Conservation (phyloP, 805 yeast genomes). For the Starmerella etchellsii region DNA sequence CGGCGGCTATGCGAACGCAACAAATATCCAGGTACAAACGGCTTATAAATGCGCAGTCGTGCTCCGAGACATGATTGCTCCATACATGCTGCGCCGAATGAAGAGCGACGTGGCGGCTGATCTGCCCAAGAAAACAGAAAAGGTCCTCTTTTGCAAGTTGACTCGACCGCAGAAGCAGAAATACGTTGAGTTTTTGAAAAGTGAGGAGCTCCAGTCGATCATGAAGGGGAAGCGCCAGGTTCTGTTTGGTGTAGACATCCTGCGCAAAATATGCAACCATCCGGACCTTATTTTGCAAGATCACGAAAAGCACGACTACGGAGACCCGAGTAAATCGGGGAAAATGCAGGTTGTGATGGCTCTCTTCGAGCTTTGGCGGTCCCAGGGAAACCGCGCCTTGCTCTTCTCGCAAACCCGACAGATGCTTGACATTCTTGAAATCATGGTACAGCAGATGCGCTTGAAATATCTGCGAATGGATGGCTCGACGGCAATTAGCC, state of each 20-base stretch:
- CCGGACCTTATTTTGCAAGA: slow-evolving; percentile 64
- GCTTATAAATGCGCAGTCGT: slow-evolving; percentile 94
- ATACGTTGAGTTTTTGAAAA: slow-evolving; percentile 60
- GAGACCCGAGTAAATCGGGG: slow-evolving; percentile 52
- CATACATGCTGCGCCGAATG: slow-evolving; percentile 73
- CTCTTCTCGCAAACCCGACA: slow-evolving; percentile 89
- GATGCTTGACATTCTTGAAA: slow-evolving; percentile 79
- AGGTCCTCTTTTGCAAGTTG: slow-evolving; percentile 81
- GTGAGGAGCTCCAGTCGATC: slow-evolving; percentile 63
- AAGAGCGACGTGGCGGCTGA: slow-evolving; percentile 93
- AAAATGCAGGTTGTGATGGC: slow-evolving; percentile 81
- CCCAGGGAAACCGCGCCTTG: slow-evolving; percentile 63
- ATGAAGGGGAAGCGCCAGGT: slow-evolving; percentile 67
- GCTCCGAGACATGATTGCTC: slow-evolving; percentile 74
- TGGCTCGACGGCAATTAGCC: slow-evolving; percentile 73
- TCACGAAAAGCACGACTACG: slow-evolving; percentile 27
- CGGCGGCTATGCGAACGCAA: slow-evolving; percentile 98
- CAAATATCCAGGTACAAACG: slow-evolving; percentile 88
- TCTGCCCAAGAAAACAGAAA: slow-evolving; percentile 82
- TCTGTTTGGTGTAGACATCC: slow-evolving; percentile 75
- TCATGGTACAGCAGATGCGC: slow-evolving; percentile 37
- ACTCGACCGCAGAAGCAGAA: slow-evolving; percentile 63
- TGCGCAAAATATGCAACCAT: slow-evolving; percentile 90
- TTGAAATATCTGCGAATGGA: slow-evolving; percentile 74
- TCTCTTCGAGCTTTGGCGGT: slow-evolving; percentile 59